Evolutionary conservation across 805 yeast genomes (phyloP).

Genomic region (Priceomyces fermenticarens): DNA sequence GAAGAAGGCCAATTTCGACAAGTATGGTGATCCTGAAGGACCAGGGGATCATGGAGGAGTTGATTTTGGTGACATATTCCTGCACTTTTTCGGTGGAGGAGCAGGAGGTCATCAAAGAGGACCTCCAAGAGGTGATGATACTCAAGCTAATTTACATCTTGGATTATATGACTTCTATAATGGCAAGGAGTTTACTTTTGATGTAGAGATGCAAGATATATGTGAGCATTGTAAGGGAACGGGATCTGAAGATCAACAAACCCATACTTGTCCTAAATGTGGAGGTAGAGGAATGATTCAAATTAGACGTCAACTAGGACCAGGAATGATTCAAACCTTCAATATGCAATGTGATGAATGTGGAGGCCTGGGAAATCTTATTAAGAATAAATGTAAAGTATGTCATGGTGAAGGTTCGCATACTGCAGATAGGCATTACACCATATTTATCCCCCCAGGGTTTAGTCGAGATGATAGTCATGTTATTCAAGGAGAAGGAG

Average conservation of each 20-base stretch:
- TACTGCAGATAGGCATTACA: constrained; percentile 53
- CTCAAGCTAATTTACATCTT: constrained; percentile 53
- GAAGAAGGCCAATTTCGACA: constrained; percentile 66
- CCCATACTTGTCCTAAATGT: constrained; percentile 65
- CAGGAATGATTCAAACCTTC: constrained; percentile 85
- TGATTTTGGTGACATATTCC: constrained; percentile 60
- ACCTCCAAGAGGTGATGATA: constrained; percentile 59
- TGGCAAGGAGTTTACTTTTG: constrained; percentile 64
- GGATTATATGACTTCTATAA: constrained; percentile 63
- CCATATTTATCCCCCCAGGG: constrained; percentile 69
- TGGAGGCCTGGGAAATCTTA: constrained; percentile 69
- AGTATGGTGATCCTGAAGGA: constrained; percentile 69
- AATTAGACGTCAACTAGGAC: constrained; percentile 74
- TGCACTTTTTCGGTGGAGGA: constrained; percentile 36
- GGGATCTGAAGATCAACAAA: constrained; percentile 79
- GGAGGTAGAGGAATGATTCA: constrained; percentile 69
- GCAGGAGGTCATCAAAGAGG: constrained; percentile 28
- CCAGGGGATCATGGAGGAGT: constrained; percentile 22
- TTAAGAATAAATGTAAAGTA: constrained; percentile 58
- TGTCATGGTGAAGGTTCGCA: constrained; percentile 74
- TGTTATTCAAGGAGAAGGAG: constrained; percentile 72
- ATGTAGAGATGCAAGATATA: constrained; percentile 64
- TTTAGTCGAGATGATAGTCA: constrained; percentile 56
- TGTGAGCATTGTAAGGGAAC: constrained; percentile 81
- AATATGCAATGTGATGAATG: constrained; percentile 79